Base-by-base conservation (phyloP, 192 early-diverging fungal species). In the Umbelopsis vinacea region DNA sequence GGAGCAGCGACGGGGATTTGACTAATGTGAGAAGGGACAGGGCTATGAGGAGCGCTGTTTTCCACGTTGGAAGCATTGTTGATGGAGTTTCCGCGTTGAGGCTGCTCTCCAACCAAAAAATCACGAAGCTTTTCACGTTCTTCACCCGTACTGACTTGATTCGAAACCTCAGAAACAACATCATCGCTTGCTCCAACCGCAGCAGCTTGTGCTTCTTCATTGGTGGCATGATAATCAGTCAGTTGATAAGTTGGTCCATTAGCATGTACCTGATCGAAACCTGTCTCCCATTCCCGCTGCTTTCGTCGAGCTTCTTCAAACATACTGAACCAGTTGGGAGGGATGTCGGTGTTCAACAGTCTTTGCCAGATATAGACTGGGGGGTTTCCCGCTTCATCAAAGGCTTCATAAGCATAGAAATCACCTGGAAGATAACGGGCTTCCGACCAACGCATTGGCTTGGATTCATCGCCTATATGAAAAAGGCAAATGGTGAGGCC, bases 361-460 rank as follows among this genome's bases (percentile, higher is more conserved):
- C 71, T 54, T 10, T 70, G 37, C 79, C 79, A 80, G 33, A 80
- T 46, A 71, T 80, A 68, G 52, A 80, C 69, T 60, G 74, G 79
- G 11, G 79, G 79, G 14, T 80, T 80, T 11, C 79, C 79, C 26
- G 71, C 48, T 26, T 69, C 66, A 68, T 80, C 79, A 70, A 80
- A 80, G 3, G 79, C 74, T 37, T 76, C 68, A 43, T 71, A 80
- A 7, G 75, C 68, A 67, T 70, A 71, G 52, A 80, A 80, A 45
- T 80, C 79, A 24, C 75, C 74, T 4, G 75, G 74, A 38, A 80
- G 72, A 52, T 80, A 76, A 72, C 75, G 72, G 40, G 79, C 79
- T 45, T 76, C 75, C 21, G 79, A 80, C 79, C 79, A 80, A 19
- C 79, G 70, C 79, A 80, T 73, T 14, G 79, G 70, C n/a, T 43